Percentiles rank a stretch among this genome's conserved stretches.
These are phyloP conservation scores for Cryptococcus wingfieldii DNA, from an alignment of 1,284 basidiomycete species.

Conservation along the genomic window DNA sequence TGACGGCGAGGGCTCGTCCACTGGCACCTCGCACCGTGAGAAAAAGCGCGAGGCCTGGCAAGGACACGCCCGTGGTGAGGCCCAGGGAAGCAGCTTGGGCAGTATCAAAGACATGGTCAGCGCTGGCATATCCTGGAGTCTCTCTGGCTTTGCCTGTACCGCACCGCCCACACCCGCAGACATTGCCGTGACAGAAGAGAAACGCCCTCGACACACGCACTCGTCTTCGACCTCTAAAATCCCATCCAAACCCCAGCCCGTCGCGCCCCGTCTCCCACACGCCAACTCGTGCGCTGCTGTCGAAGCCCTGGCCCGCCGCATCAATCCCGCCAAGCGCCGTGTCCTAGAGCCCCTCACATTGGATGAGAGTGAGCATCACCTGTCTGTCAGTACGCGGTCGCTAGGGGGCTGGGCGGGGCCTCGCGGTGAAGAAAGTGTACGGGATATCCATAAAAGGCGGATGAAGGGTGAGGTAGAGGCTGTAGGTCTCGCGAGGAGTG, in stretches of 20 bases:
- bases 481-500: slow-evolving; percentile 8
- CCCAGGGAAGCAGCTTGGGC: slow-evolving; percentile 20
- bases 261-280: neutral
- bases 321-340: slow-evolving; percentile 18
- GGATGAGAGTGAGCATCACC: neutral
- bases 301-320: slow-evolving; percentile 19
- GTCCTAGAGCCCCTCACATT: slow-evolving; percentile 25
- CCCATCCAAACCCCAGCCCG: slow-evolving; percentile 7
- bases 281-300: slow-evolving; percentile 11
- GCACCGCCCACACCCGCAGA: neutral
- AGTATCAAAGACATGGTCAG: slow-evolving; percentile 19
- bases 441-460: slow-evolving; percentile 12
- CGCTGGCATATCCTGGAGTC: slow-evolving; percentile 4
- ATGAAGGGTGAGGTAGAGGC: slow-evolving; percentile 20
- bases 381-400: neutral
- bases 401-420: neutral
- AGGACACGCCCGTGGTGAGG: slow-evolving; percentile 3
- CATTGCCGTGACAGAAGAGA: slow-evolving; percentile 6
- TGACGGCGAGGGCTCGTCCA: neutral
- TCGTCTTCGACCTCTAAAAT: neutral
- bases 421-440: neutral
- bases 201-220: neutral
- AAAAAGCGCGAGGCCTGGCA: neutral
- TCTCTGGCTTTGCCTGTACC: neutral
- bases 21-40: neutral